Percentiles rank a stretch among this genome's conserved stretches.
Conservation (phyloP, 257 asterid species). For the Schizonepeta tenuifolia region DNA sequence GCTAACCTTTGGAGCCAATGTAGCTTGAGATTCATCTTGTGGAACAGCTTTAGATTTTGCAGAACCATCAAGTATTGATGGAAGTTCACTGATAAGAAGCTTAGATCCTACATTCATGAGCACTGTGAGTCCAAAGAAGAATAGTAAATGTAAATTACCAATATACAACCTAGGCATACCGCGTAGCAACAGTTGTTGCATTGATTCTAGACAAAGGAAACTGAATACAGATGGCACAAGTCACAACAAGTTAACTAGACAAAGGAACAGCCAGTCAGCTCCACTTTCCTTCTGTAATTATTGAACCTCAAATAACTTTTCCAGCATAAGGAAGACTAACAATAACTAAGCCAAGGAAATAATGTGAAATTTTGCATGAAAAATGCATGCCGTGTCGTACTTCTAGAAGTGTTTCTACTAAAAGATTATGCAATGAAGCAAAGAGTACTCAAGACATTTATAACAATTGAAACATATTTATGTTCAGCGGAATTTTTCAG, state of each 20-base stretch:
- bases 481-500: not conserved
- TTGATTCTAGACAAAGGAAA: not conserved
- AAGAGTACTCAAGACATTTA: not conserved
- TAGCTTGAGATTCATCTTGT: conserved; percentile 80
- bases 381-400: not conserved
- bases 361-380: not conserved
- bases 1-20: conserved; percentile 91
- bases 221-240: not conserved
- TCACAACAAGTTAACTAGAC: not conserved
- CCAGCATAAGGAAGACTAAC: not conserved
- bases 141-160: not conserved
- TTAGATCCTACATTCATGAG: conserved; percentile 63
- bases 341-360: conserved; percentile 6
- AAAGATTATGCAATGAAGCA: conserved; percentile 11
- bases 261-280: not conserved
- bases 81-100: conserved; percentile 85
- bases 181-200: not conserved
- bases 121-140: conserved; percentile 18
- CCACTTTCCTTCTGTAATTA: not conserved
- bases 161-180: not conserved
- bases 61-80: conserved; percentile 83
- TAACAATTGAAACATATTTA: not conserved
- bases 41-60: conserved; percentile 69
- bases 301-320: not conserved
- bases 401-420: not conserved